phyloP scores from a whole-genome alignment of 352 stramenopile species.

The Phytophthora capsici region DNA sequence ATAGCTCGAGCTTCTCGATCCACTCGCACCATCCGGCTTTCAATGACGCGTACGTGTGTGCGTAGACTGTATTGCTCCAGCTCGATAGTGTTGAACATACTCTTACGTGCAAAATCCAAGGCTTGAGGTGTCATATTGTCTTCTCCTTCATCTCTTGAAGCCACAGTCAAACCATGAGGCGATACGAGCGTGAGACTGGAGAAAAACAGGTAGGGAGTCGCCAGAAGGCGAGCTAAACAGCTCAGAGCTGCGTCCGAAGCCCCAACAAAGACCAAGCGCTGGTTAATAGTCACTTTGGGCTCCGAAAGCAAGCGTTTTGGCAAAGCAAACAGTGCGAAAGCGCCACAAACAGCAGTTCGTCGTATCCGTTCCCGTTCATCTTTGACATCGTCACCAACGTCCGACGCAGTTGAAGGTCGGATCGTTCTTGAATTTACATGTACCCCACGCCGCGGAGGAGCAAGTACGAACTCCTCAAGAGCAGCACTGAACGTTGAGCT shows the following conservation, averaged over 20 bases:
- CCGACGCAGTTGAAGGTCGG: background rate
- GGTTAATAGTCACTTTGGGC: constrained; percentile 83
- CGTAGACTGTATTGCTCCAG: constrained; percentile 66
- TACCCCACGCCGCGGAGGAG: constrained; percentile 50
- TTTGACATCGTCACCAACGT: constrained; percentile 52
- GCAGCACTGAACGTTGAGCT: constrained; percentile 40
- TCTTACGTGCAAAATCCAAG: constrained; percentile 62
- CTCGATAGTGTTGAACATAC: constrained; percentile 45
- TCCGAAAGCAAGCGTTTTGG: constrained; percentile 87
- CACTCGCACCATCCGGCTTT: constrained; percentile 71
- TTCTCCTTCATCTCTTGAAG: constrained; percentile 25
- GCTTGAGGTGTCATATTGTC: constrained; percentile 1
- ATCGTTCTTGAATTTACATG: constrained; percentile 2
- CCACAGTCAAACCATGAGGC: constrained; percentile 65
- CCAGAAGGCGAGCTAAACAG: constrained; percentile 77
- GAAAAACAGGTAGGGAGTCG: constrained; percentile 87
- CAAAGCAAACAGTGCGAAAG: constrained; percentile 86
- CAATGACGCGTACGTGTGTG: constrained; percentile 66
- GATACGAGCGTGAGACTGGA: constrained; percentile 88
- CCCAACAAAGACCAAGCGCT: constrained; percentile 88
- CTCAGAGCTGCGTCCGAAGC: constrained; percentile 81
- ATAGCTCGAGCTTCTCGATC: constrained; percentile 73
- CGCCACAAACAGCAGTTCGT: constrained; percentile 23
- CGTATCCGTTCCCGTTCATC: constrained; percentile 46
- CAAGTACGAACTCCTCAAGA: constrained; percentile 69